Conservation (phyloP, 1,284 basidiomycete species). For the Moesziomyces globuligerus region DNA sequence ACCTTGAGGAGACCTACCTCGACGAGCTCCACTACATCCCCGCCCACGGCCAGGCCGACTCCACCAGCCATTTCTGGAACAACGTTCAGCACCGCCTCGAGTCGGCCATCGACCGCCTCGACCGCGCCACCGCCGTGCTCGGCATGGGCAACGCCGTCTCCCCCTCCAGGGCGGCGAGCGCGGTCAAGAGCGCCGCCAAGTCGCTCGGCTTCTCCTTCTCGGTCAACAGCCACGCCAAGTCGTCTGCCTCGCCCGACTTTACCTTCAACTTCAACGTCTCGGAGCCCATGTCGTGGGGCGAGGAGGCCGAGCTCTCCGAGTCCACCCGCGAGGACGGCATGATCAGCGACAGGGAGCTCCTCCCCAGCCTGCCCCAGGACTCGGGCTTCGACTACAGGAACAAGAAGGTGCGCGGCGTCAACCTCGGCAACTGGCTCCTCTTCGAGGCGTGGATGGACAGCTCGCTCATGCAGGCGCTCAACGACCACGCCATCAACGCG, state of each 20-base stretch:
- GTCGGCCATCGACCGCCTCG: conserved; percentile 35
- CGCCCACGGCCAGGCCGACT: conserved; percentile 10
- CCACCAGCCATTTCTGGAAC: conserved; percentile 41
- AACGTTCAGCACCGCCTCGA: conserved; percentile 43
- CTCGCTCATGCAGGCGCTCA: conserved; percentile 70
- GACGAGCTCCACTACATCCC: conserved; percentile 47
- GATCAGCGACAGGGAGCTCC: conserved; percentile 9
- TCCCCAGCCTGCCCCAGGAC: conserved; percentile 42
- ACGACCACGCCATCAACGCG: conserved; percentile 59
- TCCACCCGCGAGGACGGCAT: conserved; percentile 20
- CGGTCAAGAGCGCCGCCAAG: conserved; percentile 39
- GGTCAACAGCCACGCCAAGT: conserved; percentile 22
- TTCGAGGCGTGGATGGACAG: conserved; percentile 62
- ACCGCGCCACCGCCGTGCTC: conserved; percentile 25
- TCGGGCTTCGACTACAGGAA: conserved; percentile 54
- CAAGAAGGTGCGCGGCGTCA: conserved; percentile 62
- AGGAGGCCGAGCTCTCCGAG: conserved; percentile 38
- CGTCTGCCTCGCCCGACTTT: conserved; percentile 23
- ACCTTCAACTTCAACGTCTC: conserved; percentile 48
- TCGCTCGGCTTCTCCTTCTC: conserved; percentile 44
- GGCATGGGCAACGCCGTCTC: conserved; percentile 30
- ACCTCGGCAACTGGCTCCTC: conserved; percentile 65
- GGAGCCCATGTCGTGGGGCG: conserved; percentile 40
- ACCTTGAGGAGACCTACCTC: conserved; percentile 41
- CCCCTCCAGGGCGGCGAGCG: conserved; percentile 26